Evolutionary conservation across 305 asterid species (phyloP), one percentile per base, ranked within the genome.

Genomic region (Stenogyne calaminthoides): DNA sequence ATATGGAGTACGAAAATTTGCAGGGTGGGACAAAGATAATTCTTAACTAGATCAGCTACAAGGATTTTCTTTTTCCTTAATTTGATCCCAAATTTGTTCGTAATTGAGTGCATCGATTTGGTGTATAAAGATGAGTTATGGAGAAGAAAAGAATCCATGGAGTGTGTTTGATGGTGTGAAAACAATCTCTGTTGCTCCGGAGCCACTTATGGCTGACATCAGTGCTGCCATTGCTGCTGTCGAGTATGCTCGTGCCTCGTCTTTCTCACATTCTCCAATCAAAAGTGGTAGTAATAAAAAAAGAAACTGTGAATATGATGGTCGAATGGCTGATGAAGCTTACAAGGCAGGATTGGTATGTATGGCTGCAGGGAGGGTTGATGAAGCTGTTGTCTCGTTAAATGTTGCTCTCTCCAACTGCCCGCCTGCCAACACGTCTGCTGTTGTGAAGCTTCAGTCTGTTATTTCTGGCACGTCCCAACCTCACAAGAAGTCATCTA

Each of bases 191-290:
- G 16, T 59, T 39, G 66, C 82, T 27, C 93, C 96, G 1, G 90
- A 89, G 69, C 81, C 78, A 16, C 86, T 89, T 7, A 84, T 88
- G 90, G 81, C 87, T n/a, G 85, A 86, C 80, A 83, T 86, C 5
- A 79, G 88, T 68, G 78, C 89, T 39, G 91, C 90, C 64, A 83
- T 84, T 74, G 82, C 87, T 49, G 70, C 85, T 52, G 84, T 89
- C 4, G 96, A 87, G 81, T 84, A 86, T 76, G 80, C 84, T 66
- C 86, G 84, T 49, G 83, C 91, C 14, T 74, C 87, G 16, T 63
- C 79, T 71, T 67, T 69, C 62, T 74, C 84, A 18, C 75, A 73
- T 34, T 70, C 86, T 64, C 78, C 76, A 39, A 14, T 64, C 22
- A 75, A 68, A 40, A 79, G 7, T 51, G 10, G 11, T 25, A n/a